Base-by-base conservation (phyloP, 2,329 filamentous ascomycete species). In the Talaromyces rugulosus region DNA sequence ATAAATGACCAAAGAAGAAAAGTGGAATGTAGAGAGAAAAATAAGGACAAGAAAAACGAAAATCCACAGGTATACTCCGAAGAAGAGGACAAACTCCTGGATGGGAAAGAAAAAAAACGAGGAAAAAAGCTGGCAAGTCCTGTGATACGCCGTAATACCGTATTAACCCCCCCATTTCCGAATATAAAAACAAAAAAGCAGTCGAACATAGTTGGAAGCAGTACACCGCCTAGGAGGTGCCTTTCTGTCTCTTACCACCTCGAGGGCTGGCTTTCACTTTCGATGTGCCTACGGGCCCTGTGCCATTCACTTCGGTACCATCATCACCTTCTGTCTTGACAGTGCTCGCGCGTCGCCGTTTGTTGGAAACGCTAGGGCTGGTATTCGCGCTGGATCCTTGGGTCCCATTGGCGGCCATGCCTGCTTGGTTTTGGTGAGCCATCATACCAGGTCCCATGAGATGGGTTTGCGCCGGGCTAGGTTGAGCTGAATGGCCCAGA, bases 261-360 rank as follows among this genome's bases (percentile, higher is more conserved):
- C 78, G 72, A 51, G 80, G 78, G 65, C 79, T 82, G 56, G 78
- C 73, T 66, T 80, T 81, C 51, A 80, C 76, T 68, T 81, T 81
- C 56, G 67, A 68, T 16, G 72, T 65, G 16, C 70, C 75, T 31
- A 69, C 68, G 18, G 69, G 64, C 16, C 66, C 74, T 36, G 74
- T 68, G 36, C 80, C 79, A 63, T 86, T 87, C 57, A 84, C 77
- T 62, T 85, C 81, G 30, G 70, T 61, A 33, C 72, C 74, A 52
- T 85, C 84, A 54, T 87, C 84, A 44, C 75, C 78, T 67, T 87
- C 85, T 59, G 82, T 74, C 71, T 88, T 88, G 61, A 86, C 83
- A 14, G 82, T 82, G 72, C 85, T 87, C 30, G 81, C 74, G 63
- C 86, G 78, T 63, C 86, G 81, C 62, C 83, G 78, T 73, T 88